Evolutionary conservation across 805 yeast genomes (phyloP).

Genomic region (Jamesozyma gamospora): DNA sequence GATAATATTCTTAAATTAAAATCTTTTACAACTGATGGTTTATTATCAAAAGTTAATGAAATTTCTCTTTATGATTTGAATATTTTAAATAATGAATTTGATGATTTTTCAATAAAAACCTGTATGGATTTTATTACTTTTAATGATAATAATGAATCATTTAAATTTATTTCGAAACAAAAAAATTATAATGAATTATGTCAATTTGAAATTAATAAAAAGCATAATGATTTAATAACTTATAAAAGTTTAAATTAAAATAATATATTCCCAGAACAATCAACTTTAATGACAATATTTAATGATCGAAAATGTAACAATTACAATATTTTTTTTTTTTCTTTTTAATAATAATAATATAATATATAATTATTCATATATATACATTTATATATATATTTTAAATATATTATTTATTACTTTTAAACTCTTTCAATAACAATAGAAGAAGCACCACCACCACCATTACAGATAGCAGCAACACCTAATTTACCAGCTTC

Average conservation of each 20-base stretch:
- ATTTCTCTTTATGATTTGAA: neutral
- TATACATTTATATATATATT: no score
- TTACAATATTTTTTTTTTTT: neutral
- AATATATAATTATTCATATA: no score
- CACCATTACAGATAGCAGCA: slow-evolving; percentile 98
- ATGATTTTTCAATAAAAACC: neutral
- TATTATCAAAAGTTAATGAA: slow-evolving; percentile 16
- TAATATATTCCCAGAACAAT: no score
- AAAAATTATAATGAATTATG: no score
- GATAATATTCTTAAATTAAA: slow-evolving; percentile 16
- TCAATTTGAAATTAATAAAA: no score
- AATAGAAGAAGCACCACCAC: slow-evolving; percentile 96
- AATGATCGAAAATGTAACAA: no score
- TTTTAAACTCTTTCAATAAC: slow-evolving; percentile 59
- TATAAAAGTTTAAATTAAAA: no score
- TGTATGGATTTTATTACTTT: neutral
- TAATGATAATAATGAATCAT: neutral
- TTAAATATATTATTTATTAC: no score
- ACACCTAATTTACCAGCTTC: slow-evolving; percentile 84
- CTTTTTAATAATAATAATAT: no score
- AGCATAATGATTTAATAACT: no score
- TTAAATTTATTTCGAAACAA: no score
- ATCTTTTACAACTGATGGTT: slow-evolving; percentile 23
- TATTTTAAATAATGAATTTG: slow-evolving; percentile 1
- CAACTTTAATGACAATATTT: no score